These are phyloP conservation scores for Phytophthora megakarya DNA, from an alignment of 352 stramenopile genomes.

Conservation along the genomic window DNA sequence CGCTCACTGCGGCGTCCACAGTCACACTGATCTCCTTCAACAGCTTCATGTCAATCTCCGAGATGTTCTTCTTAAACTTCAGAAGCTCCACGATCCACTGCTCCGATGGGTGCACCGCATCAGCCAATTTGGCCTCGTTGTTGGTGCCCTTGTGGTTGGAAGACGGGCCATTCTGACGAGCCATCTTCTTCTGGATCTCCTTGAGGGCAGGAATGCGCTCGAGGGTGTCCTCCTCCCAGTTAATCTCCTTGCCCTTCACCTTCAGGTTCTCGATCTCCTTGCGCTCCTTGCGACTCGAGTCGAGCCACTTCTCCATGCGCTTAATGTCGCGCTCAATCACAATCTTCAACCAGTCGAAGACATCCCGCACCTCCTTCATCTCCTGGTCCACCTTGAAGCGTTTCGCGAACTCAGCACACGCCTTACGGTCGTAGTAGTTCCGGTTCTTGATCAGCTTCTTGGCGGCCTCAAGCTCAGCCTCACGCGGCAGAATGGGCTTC, in stretches of 20 bases:
- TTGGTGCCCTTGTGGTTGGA: constrained; percentile 43
- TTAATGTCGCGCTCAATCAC: constrained; percentile 84
- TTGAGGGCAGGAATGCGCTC: constrained; percentile 85
- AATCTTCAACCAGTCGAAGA: constrained; percentile 85
- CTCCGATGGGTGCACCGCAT: constrained; percentile 78
- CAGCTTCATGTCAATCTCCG: constrained; percentile 73
- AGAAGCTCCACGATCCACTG: constrained; percentile 90
- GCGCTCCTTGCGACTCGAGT: constrained; percentile 83
- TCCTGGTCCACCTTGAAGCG: constrained; percentile 85
- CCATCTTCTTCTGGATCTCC: constrained; percentile 85
- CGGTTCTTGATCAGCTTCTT: constrained; percentile 85
- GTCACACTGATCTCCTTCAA: constrained; percentile 66
- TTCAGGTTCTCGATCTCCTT: constrained; percentile 86
- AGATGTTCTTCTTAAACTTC: constrained; percentile 88
- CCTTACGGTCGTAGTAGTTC: constrained; percentile 90
- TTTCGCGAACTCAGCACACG: constrained; percentile 79
- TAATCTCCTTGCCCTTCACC: constrained; percentile 84
- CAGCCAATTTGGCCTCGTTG: constrained; percentile 58
- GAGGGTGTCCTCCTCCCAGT: constrained; percentile 87
- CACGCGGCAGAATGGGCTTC: constrained; percentile 64
- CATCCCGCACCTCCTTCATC: constrained; percentile 84
- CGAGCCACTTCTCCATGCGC: constrained; percentile 85
- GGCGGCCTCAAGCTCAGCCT: constrained; percentile 75
- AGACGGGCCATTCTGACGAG: constrained; percentile 46
- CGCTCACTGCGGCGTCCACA: constrained; percentile 52